Base-by-base conservation (phyloP, 495 filamentous ascomycete genomes). In the Penicillium fimorum region DNA sequence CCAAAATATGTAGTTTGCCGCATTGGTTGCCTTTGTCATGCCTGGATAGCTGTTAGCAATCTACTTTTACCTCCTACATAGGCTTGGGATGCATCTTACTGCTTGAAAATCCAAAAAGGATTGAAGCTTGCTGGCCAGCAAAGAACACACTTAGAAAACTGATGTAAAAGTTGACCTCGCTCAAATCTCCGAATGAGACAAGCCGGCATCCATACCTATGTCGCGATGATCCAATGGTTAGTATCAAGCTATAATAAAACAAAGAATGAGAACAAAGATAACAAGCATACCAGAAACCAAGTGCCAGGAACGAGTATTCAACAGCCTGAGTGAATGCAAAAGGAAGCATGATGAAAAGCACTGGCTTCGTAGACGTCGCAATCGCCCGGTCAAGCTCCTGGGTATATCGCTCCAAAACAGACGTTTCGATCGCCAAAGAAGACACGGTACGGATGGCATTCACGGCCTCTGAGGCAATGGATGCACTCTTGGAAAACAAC, bases 81-180 rank as follows among this genome's bases (percentile, higher is more conserved):
- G 33, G 4, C 2, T 35, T n/a, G 33, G 33, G 15, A 11, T 38
- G 33, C 3, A 24, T 42, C 50, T 50, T 51, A 61, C 65, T 68
- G 47, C 57, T 65, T 29, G 62, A 46, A 40, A 65, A 66, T 9
- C 55, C 47, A 49, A 84, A 82, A 40, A 81, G 66, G 22, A 76
- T 67, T 4, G 73, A 71, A 1, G 80, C 72, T 9, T 71, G 68
- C 53, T 84, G 77, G 5, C 75, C 80, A 0, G 72, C 75, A 58
- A 84, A 81, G 12, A 85, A 72, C 18, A 86, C 70, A 5, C 68
- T 79, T 53, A 82, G 74, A 46, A 83, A 84, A 7, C 78, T 63
- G 30, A 81, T 67, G 50, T 82, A 80, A 54, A 85, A 84, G 44
- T 81, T 57, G 10, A 59, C 64, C 46, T 75, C 64, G 4, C 60